Base-by-base conservation (phyloP, 2,329 filamentous ascomycete species). In the Venturia nashicola region DNA sequence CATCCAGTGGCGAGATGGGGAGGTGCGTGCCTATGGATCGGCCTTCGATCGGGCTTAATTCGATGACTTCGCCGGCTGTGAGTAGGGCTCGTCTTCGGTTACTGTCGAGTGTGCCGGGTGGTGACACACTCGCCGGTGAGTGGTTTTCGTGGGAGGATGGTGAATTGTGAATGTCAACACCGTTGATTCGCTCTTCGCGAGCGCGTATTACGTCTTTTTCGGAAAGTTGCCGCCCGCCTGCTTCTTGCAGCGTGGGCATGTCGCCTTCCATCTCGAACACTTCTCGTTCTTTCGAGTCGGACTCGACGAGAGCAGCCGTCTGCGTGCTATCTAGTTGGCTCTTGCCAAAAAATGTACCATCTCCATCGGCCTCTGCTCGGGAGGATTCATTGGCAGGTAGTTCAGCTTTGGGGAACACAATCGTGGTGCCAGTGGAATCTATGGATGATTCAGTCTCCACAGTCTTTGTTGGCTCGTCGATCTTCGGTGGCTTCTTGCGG, bases 181-280 rank as follows among this genome's bases (percentile, higher is more conserved):
- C 79, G 60, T 80, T 80, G 68, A 78, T 78, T 59, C 74, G 70
- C 65, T 71, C 70, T 68, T 80, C 78, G 20, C 79, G 73, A 23
- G 75, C 71, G 65, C 75, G 71, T 71, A 80, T 75, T 43, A 76
- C 75, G 65, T 81, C 77, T 67, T 81, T 81, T 69, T 80, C 79
- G 23, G 74, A 75, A 43, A 80, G 69, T 65, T 77, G 72, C 20
- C 74, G 75, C 39, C 78, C 77, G 61, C 75, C 78, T 59, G 78
- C 78, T 70, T 80, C 77, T 65, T 79, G 80, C 63, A 79, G 77
- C 51, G 78, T 76, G 18, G 80, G 80, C 71, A 85, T 80, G 11
- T 82, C 82, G 1, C 83, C 83, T 0, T 80, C 79, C 70, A 80
- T 83, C 55, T 79, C 82, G 63, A 73, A 78, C 9, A 81, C 70